Evolutionary conservation across 2,329 filamentous ascomycete species (phyloP).

Genomic region (Xylaria sp.): DNA sequence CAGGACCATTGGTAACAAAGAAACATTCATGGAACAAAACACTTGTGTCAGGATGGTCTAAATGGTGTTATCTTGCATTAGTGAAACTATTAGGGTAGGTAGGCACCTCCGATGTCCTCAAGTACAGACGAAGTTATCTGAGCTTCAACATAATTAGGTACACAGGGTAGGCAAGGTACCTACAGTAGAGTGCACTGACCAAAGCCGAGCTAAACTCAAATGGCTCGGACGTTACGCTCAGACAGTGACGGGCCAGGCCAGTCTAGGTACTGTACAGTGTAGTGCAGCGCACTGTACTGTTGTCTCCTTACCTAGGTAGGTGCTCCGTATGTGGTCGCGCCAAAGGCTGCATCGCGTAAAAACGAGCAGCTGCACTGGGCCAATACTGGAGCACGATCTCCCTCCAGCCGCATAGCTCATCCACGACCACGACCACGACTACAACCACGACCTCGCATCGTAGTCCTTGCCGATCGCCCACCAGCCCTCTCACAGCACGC

Average conservation of each 20-base stretch:
- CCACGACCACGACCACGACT: constrained; percentile 12
- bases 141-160: too few relatives aligned
- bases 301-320: not conserved
- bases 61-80: not conserved
- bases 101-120: too few relatives aligned
- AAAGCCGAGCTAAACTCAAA: not conserved
- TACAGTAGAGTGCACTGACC: not conserved
- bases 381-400: constrained; percentile 8
- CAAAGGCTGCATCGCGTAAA: constrained; percentile 35
- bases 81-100: not conserved
- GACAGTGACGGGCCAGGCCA: not conserved
- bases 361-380: constrained; percentile 31
- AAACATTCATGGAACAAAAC: not conserved
- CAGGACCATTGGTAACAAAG: not conserved
- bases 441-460: constrained; percentile 2
- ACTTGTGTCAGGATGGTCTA: not conserved
- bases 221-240: not conserved
- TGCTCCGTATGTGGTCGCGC: constrained; percentile 30
- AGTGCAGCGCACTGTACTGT: not conserved
- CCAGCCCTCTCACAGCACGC: constrained; percentile 1
- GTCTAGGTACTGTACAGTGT: not conserved
- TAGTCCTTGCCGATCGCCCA: constrained; percentile 4
- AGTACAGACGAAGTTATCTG: too few relatives aligned
- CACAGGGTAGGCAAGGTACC: too few relatives aligned
- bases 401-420: constrained; percentile 1